Evolutionary conservation across 305 asterid species (phyloP).

Genomic region (Fraxinus sp.): DNA sequence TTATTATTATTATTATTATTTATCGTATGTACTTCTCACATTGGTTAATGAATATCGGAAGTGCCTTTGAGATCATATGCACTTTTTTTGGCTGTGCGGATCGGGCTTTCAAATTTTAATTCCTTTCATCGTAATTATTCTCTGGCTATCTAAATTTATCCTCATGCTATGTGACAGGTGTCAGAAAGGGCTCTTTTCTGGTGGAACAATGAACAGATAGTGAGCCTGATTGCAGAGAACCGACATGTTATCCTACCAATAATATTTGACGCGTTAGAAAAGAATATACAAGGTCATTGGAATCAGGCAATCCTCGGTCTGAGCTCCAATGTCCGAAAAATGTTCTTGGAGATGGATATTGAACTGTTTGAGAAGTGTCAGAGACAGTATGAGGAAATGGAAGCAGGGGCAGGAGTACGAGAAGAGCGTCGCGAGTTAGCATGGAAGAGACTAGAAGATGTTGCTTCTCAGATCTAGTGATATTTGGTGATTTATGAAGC

Average conservation of each 20-base stretch:
- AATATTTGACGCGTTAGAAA: conserved; percentile 73
- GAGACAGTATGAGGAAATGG: conserved; percentile 49
- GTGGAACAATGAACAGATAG: conserved; percentile 98
- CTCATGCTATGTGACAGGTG: conserved; percentile 50
- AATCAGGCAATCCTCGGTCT: conserved; percentile 86
- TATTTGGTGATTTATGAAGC: conserved; percentile 13
- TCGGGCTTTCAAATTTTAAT: background rate
- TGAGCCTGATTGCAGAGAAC: conserved; percentile 73
- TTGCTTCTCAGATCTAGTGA: conserved; percentile 41
- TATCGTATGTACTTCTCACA: background rate
- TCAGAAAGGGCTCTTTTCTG: conserved; percentile 95
- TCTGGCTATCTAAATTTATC: conserved; percentile 22
- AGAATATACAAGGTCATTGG: conserved; percentile 71
- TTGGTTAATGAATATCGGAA: background rate
- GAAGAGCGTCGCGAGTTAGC: conserved; percentile 51
- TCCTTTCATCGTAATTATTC: background rate
- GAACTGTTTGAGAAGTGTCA: conserved; percentile 80
- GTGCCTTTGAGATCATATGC: background rate
- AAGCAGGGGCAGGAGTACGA: conserved; percentile 45
- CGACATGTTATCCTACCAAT: conserved; percentile 75
- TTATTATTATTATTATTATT: background rate
- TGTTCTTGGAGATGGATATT: conserved; percentile 88
- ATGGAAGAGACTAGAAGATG: conserved; percentile 82
- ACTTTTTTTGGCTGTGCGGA: background rate
- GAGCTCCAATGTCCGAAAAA: conserved; percentile 75